phyloP scores from a whole-genome alignment of 2,329 filamentous ascomycete genomes.

The Cyphellophora europaea region DNA sequence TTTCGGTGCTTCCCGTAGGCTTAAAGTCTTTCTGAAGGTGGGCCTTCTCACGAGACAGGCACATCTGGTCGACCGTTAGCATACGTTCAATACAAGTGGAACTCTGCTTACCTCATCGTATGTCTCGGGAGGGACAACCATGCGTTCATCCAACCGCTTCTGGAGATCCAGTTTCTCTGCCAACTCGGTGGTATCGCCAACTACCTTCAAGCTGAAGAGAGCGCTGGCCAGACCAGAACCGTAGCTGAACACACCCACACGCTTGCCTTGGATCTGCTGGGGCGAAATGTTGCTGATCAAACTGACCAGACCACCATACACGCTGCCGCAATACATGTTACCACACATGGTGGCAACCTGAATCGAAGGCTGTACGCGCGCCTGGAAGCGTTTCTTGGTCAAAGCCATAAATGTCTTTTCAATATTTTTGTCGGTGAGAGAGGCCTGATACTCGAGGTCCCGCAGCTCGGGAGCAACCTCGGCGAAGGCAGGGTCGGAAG shows the following conservation, averaged over 20 bases:
- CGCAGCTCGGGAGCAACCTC: conserved; percentile 68
- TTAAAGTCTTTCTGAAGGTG: conserved; percentile 73
- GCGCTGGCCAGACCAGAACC: conserved; percentile 69
- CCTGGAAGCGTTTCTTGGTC: conserved; percentile 74
- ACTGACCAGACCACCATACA: conserved; percentile 47
- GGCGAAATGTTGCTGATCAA: conserved; percentile 57
- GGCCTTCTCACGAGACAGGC: conserved; percentile 70
- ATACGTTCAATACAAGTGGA: conserved; percentile 13
- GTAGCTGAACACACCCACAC: conserved; percentile 69
- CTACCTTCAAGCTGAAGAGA: conserved; percentile 57
- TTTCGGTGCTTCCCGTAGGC: conserved; percentile 59
- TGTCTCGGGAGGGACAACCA: conserved; percentile 57
- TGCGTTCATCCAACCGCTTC: conserved; percentile 56
- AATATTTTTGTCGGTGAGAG: conserved; percentile 68
- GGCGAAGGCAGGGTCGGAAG: conserved; percentile 57
- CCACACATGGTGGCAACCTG: conserved; percentile 68
- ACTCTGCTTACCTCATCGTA: conserved; percentile 66
- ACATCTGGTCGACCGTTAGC: conserved; percentile 49
- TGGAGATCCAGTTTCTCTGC: conserved; percentile 61
- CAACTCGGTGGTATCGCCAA: conserved; percentile 60
- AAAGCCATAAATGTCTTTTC: conserved; percentile 82
- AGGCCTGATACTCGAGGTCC: conserved; percentile 70
- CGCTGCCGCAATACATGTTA: conserved; percentile 55
- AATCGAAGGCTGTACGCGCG: conserved; percentile 64
- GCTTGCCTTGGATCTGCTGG: conserved; percentile 59